Base-by-base conservation (phyloP, 495 filamentous ascomycete species). In the Chaetomium cochliodes region DNA sequence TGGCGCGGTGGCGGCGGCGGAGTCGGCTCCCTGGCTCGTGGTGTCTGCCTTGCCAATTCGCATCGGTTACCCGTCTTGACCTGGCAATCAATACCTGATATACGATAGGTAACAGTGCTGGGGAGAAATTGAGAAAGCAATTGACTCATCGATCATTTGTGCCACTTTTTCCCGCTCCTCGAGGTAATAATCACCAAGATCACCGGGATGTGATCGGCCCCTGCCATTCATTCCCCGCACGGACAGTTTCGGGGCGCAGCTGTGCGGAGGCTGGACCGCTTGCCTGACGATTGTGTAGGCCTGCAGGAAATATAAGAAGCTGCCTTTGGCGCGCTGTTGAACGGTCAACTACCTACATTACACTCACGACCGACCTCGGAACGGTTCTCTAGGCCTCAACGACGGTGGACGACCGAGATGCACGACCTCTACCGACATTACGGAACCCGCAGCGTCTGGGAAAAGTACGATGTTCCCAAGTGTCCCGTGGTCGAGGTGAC, bases 401-500 rank as follows among this genome's bases (percentile, higher is more conserved):
- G 33, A 37, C 33, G 5, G 33, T 37, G 6, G 33, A 37, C 8
- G 44, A n/a, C 44, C 22, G 53, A 47, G n/a, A 73, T 70, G 68
- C 46, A 64, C 15, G 64, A 70, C 53, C 58, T 73, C 1, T 67
- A 71, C 49, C 64, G 53, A 6, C 71, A 73, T 46, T 69, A 64
- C 55, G 66, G 66, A 13, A 50, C n/a, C 18, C 66, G 58, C 16
- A 63, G 57, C 16, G 42, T 70, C 3, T 73, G 71, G 71, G 64
- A 70, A 8, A 58, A 62, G 25, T 67, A 67, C 59, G 60, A 69
- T 13, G 66, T 69, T 0, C 23, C 46, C 42, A 63, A 71, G 28
- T 63, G 58, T 8, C 68, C 69, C 3, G 63, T 60, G 11, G 23
- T 73, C 25, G 64, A 70, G 16, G 66, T 70, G 22, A 69, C 69